These are phyloP conservation scores for Tuber borchii DNA, from an alignment of 495 filamentous ascomycete species.

Conservation along the genomic window DNA sequence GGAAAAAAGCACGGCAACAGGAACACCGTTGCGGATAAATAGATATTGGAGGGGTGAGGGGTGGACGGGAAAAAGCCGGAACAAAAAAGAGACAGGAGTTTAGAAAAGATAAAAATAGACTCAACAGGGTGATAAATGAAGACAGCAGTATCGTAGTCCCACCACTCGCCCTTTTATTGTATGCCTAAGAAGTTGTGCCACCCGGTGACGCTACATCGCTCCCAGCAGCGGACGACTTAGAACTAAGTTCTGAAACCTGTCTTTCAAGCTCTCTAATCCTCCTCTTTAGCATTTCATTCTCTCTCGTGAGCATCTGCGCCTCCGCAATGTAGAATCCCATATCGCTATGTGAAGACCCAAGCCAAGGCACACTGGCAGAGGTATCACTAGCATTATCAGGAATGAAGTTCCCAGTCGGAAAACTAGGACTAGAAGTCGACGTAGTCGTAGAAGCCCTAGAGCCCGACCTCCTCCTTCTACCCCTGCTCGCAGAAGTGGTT, in stretches of 20 bases:
- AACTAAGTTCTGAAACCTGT: constrained; percentile 40
- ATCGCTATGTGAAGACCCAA: constrained; percentile 55
- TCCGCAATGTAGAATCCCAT: constrained; percentile 87
- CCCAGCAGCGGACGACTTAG: constrained; percentile 20
- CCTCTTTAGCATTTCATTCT: constrained; percentile 88
- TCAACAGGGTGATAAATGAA: not conserved
- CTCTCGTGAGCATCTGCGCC: constrained; percentile 72
- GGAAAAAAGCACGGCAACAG: not conserved
- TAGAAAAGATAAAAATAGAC: not conserved
- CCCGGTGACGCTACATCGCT: not conserved
- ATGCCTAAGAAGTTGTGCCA: not conserved
- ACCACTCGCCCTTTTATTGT: not conserved
- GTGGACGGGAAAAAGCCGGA: not conserved
- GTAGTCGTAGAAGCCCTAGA: constrained; percentile 55
- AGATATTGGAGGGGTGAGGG: not conserved
- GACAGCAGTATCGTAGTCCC: not conserved
- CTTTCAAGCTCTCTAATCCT: constrained; percentile 77
- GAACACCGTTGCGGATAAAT: not conserved
- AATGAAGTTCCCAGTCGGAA: constrained; percentile 37
- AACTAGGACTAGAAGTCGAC: constrained; percentile 51
- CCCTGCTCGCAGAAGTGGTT: constrained; percentile 2
- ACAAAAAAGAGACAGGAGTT: not conserved
- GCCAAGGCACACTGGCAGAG: constrained; percentile 48
- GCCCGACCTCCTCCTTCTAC: constrained; percentile 25
- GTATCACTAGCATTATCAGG: constrained; percentile 29